These are phyloP conservation scores for Rhexocercosporidium sp. DNA, from an alignment of 2,329 filamentous ascomycete species.

Conservation along the genomic window DNA sequence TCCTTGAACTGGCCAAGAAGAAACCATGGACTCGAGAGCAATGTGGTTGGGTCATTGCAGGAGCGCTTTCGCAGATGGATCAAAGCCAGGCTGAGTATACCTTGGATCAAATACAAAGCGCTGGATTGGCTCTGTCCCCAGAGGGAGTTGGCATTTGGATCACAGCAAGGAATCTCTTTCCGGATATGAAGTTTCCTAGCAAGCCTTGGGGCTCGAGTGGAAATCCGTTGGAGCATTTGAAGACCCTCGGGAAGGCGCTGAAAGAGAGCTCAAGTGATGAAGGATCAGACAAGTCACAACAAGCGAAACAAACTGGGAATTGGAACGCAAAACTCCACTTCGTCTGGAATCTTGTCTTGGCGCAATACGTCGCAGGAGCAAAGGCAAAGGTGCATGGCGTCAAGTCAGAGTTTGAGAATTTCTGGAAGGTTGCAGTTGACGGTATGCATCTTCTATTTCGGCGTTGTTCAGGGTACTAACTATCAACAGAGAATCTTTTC, in stretches of 20 bases:
- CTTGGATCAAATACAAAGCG: conserved; percentile 64
- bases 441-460: conserved; percentile 56
- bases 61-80: conserved; percentile 69
- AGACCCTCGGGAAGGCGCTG: conserved; percentile 74
- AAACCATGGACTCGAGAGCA: conserved; percentile 91
- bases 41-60: conserved; percentile 81
- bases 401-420: conserved; percentile 65
- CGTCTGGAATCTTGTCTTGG: conserved; percentile 83
- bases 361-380: conserved; percentile 50
- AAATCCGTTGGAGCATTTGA: conserved; percentile 76
- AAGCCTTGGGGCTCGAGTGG: conserved; percentile 72
- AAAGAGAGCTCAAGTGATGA: conserved; percentile 72
- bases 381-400: conserved; percentile 39
- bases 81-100: conserved; percentile 62
- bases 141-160: conserved; percentile 93
- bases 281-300: conserved; percentile 49
- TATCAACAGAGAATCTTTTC: conserved; percentile 74
- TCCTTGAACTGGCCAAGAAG: conserved; percentile 76
- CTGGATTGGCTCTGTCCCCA: conserved; percentile 76
- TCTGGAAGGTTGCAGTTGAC: conserved; percentile 88
- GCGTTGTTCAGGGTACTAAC: conserved; percentile 35
- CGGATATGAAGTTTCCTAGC: conserved; percentile 66
- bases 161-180: conserved; percentile 66
- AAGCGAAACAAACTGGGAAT: conserved; percentile 61
- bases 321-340: conserved; percentile 85